A percentile compares a stretch with the other conserved stretches of the same genome.
Evolutionary conservation across 495 filamentous ascomycete genomes (phyloP).

Genomic region (Halenospora varia): DNA sequence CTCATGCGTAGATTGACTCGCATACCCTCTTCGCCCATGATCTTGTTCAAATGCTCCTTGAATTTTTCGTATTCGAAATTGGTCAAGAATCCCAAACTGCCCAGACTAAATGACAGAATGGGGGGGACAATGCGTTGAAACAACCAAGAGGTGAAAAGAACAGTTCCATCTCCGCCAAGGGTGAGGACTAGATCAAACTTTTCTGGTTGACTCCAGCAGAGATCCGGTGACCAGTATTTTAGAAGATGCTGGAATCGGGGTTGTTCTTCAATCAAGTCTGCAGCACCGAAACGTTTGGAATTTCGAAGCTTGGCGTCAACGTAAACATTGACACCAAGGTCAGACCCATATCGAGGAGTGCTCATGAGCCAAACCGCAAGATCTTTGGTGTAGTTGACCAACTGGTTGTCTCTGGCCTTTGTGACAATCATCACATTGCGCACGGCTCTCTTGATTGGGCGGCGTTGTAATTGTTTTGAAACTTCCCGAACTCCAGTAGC

Average conservation of each 20-base stretch:
- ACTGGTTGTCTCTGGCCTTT: conserved; percentile 86
- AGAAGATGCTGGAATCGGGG: conserved; percentile 73
- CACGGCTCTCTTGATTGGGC: conserved; percentile 83
- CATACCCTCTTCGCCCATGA: conserved; percentile 93
- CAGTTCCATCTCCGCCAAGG: conserved; percentile 92
- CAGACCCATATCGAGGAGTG: conserved; percentile 76
- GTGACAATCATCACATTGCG: conserved; percentile 94
- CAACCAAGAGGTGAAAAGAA: conserved; percentile 92
- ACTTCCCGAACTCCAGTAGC: conserved; percentile 93
- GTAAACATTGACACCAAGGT: conserved; percentile 84
- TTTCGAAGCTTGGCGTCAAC: conserved; percentile 87
- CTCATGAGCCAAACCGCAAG: conserved; percentile 80
- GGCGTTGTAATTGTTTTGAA: conserved; percentile 84
- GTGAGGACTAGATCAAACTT: conserved; percentile 92
- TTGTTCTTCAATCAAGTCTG: conserved; percentile 65
- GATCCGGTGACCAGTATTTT: conserved; percentile 88
- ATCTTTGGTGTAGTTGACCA: conserved; percentile 82
- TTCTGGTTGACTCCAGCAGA: conserved; percentile 86
- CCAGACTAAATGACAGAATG: conserved; percentile 84
- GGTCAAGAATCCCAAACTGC: conserved; percentile 90
- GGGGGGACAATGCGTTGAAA: conserved; percentile 96
- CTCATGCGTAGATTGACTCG: conserved; percentile 94
- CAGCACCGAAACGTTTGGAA: conserved; percentile 81
- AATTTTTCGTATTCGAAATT: conserved; percentile 86
- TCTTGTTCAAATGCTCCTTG: conserved; percentile 70